These are phyloP conservation scores for Sclerotiophoma versabilis DNA, from an alignment of 2,329 filamentous ascomycete species.

Conservation along the genomic window DNA sequence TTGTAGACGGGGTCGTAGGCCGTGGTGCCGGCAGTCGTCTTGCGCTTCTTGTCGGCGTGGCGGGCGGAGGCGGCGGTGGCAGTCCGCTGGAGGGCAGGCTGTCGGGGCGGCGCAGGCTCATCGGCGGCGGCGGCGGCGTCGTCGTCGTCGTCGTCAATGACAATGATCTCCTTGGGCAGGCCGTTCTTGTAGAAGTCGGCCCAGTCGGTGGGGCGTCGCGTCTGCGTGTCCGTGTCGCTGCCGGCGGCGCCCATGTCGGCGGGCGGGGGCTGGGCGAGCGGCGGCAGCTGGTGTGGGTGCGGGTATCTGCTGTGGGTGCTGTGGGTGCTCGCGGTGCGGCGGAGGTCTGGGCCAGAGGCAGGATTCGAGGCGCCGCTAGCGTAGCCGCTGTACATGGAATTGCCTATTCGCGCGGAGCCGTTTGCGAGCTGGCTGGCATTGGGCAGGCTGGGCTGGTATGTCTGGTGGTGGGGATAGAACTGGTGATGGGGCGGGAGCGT, in stretches of 20 bases:
- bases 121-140: conserved; percentile 26
- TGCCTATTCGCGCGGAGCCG: conserved; percentile 43
- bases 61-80: conserved; percentile 55
- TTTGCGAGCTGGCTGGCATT: conserved; percentile 45
- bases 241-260: conserved; percentile 35
- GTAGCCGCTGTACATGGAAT: conserved; percentile 51
- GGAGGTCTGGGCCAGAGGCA: conserved; percentile 40
- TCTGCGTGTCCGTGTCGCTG: conserved; percentile 17
- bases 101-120: conserved; percentile 30
- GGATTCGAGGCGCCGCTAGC: conserved; percentile 42
- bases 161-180: conserved; percentile 59
- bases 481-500: conserved; percentile 51
- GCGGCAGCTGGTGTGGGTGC: conserved; percentile 43
- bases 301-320: conserved; percentile 30
- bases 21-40: conserved; percentile 64
- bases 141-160: conserved; percentile 59
- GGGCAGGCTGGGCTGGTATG: conserved; percentile 32
- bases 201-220: conserved; percentile 49
- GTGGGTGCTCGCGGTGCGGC: conserved; percentile 42
- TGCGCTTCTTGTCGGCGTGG: conserved; percentile 76
- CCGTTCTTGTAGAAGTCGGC: conserved; percentile 54
- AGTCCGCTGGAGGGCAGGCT: conserved; percentile 31
- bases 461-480: conserved; percentile 51
- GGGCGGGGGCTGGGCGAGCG: conserved; percentile 29
- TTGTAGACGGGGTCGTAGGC: conserved; percentile 77